Evolutionary conservation across 1,284 basidiomycete species (phyloP).

Genomic region (Tranzscheliella williamsii): DNA sequence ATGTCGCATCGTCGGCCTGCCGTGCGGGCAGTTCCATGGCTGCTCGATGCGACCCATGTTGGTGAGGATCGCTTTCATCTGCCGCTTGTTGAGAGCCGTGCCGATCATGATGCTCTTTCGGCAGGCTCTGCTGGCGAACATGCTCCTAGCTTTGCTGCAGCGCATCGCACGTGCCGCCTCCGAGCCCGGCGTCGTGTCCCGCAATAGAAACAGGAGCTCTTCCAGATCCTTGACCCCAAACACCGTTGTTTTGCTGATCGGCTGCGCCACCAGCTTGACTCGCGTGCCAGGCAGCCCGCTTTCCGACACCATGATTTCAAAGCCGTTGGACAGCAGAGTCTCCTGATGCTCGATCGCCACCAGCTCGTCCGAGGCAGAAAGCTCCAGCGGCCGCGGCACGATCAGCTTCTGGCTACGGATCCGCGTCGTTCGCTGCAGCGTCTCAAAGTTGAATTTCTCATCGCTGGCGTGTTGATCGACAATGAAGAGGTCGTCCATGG

Average conservation of each 20-base stretch:
- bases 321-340: conserved; percentile 81
- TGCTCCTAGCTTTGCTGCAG: conserved; percentile 87
- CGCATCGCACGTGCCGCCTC: conserved; percentile 71
- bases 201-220: conserved; percentile 83
- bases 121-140: conserved; percentile 97
- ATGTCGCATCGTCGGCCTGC: conserved; percentile 86
- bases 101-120: conserved; percentile 96
- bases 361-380: conserved; percentile 88
- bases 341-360: conserved; percentile 83
- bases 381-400: conserved; percentile 75
- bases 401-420: conserved; percentile 86
- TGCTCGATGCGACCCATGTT: conserved; percentile 97
- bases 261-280: conserved; percentile 78
- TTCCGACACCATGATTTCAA: conserved; percentile 69
- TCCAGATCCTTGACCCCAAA: conserved; percentile 86
- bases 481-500: conserved; percentile 73
- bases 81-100: conserved; percentile 73
- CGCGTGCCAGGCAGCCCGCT: conserved; percentile 66
- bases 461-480: conserved; percentile 77
- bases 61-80: conserved; percentile 79
- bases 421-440: conserved; percentile 79
- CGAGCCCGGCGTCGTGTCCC: conserved; percentile 71
- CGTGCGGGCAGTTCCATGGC: conserved; percentile 96
- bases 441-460: conserved; percentile 98
- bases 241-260: conserved; percentile 83